Conservation (phyloP, 176 grass and related monocot genomes). For the Paspalum notatum region DNA sequence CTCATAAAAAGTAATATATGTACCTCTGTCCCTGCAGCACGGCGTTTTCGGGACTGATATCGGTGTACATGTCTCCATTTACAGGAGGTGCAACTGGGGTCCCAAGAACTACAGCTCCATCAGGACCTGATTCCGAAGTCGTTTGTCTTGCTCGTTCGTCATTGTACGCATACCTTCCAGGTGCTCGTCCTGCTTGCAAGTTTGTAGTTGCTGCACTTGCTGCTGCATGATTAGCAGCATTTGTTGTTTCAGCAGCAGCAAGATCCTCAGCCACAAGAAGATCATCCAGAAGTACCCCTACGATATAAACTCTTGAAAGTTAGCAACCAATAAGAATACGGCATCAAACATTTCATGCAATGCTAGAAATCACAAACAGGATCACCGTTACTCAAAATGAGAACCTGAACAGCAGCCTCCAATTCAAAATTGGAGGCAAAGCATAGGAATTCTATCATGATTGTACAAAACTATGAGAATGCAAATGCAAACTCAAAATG, state of each 20-base stretch:
- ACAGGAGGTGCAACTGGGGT: constrained; percentile 96
- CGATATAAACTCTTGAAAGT: constrained; percentile 33
- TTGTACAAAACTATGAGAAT: constrained; percentile 17
- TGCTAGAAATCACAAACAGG: constrained; percentile 11
- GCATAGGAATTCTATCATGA: background rate
- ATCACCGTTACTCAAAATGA: background rate
- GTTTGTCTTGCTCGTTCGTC: constrained; percentile 72
- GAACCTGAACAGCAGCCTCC: constrained; percentile 7
- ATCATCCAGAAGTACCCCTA: constrained; percentile 97
- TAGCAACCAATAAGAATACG: constrained; percentile 23
- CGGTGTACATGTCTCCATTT: constrained; percentile 95
- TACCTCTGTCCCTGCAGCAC: constrained; percentile 88
- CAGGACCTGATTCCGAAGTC: constrained; percentile 56
- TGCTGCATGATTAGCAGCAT: constrained; percentile 81
- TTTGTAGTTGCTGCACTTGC: constrained; percentile 78
- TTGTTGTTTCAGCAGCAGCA: constrained; percentile 92
- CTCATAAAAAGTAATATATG: constrained; percentile 18
- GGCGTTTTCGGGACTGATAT: constrained; percentile 97
- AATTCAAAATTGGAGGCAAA: background rate
- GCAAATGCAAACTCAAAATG: constrained; percentile 7
- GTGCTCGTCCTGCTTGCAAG: constrained; percentile 57
- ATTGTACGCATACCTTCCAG: constrained; percentile 61
- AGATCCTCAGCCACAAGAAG: constrained; percentile 98
- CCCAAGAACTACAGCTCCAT: constrained; percentile 90
- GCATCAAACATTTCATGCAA: constrained; percentile 16